Base-by-base conservation (phyloP, 1,284 basidiomycete species). In the Ceratorhiza oryzae-sativae region DNA sequence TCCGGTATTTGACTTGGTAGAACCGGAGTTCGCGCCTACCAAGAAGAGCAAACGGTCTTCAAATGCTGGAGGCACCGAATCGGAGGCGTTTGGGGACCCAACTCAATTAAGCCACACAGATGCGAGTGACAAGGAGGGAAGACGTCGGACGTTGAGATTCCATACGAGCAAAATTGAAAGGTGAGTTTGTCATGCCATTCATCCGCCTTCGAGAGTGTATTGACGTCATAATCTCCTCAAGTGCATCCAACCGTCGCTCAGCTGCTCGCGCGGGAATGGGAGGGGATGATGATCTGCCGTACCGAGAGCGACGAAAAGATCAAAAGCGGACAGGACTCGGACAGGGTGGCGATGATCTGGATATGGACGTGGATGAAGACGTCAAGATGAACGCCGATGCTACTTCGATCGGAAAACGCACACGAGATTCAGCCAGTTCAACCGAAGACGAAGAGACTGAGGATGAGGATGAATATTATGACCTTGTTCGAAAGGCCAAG, bases 241-340 rank as follows among this genome's bases (percentile, higher is more conserved):
- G 67, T 15, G 42, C 67, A 58, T 70, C 67, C 13, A 70, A 59
- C 83, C 90, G 13, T 85, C 87, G 72, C 88, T 70, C 90, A 72
- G 63, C 32, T 74, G 61, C 71, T 60, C 71, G 62, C 45, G 75
- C 39, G 49, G 72, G 32, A 18, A 77, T 86, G 42, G 90, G 91
- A 56, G 93, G 93, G 27, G 95, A 98, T 79, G 95, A 97, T 77
- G 96, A 98, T 79, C 84, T 95, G 70, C 93, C 93, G 25, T 92
- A 94, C 77, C 85, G 85, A 48, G 90, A 91, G 75, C 51, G 55
- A 83, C 89, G 51, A 84, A 83, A 81, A 88, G 85, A 79, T 85
- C 86, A 75, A 84, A 85, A 78, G 87, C 89, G 72, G 80, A 81
- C 82, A 76, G 79, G 80, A 71, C 80, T 80, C 72, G 86, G 83